A percentile compares a stretch with the other conserved stretches of the same genome.
Conservation (phyloP, 2,329 filamentous ascomycete species). For the Periconia macrospinosa region DNA sequence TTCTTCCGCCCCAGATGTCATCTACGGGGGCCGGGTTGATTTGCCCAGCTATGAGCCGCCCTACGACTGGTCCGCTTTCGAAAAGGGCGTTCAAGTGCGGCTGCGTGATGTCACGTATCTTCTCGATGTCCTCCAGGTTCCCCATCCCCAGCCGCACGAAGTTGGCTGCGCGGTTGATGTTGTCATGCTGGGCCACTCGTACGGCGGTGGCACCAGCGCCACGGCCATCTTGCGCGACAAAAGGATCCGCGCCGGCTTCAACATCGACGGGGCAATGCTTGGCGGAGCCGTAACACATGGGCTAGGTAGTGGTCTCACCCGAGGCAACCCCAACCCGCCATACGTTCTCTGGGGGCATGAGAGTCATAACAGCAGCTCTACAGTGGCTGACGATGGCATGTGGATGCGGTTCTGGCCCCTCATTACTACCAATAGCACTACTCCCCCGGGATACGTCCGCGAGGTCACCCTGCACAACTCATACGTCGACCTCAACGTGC, state of each 20-base stretch:
- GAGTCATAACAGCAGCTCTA: too few species aligned
- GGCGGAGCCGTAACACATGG: background rate
- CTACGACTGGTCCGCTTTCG: constrained; percentile 8
- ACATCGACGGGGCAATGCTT: constrained; percentile 33
- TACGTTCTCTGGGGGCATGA: too few species aligned
- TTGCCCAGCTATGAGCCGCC: constrained; percentile 5
- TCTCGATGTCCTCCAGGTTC: constrained; percentile 7
- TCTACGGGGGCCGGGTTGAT: constrained; percentile 9
- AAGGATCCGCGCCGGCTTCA: constrained; percentile 28
- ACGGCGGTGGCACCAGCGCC: constrained; percentile 33
- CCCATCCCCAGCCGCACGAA: background rate
- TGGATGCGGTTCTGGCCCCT: too few species aligned
- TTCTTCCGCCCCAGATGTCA: constrained; percentile 37
- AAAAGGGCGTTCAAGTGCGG: constrained; percentile 16
- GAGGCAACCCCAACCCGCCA: too few species aligned
- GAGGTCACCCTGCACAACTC: too few species aligned
- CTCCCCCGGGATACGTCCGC: too few species aligned
- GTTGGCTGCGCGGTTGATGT: background rate
- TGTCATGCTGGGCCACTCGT: constrained; percentile 31
- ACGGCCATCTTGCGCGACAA: constrained; percentile 24
- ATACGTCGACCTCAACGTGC: too few species aligned
- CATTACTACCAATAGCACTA: too few species aligned
- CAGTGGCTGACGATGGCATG: too few species aligned
- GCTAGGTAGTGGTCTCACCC: too few species aligned
- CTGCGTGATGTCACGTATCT: constrained; percentile 15